Conservation (phyloP, 2,329 filamentous ascomycete species). For the Dothidotthia symphoricarpi region DNA sequence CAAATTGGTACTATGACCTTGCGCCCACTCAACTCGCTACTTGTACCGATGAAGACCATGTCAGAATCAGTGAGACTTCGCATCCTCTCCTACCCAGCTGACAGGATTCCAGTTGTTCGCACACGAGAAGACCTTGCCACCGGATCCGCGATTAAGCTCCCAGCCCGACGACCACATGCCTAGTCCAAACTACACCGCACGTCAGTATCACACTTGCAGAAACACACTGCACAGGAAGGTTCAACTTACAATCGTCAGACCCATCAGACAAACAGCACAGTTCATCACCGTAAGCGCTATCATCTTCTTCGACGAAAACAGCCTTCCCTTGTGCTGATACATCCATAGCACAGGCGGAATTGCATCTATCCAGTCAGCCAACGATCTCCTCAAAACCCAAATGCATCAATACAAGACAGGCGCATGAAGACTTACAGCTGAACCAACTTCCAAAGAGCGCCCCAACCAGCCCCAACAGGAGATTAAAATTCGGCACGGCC, state of each 20-base stretch:
- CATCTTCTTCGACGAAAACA: slow-evolving; percentile 44
- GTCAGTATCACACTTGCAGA: not conserved
- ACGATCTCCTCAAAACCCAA: not conserved
- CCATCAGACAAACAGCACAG: slow-evolving; percentile 40
- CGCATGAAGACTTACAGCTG: slow-evolving; percentile 48
- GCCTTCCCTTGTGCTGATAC: slow-evolving; percentile 48
- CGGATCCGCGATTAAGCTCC: slow-evolving; percentile 22
- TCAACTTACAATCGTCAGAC: slow-evolving; percentile 28
- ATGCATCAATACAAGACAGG: too few relatives aligned
- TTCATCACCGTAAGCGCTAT: slow-evolving; percentile 49
- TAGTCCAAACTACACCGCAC: slow-evolving; percentile 20
- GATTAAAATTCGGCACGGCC: slow-evolving; percentile 67
- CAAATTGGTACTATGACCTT: too few relatives aligned
- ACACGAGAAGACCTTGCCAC: slow-evolving; percentile 32
- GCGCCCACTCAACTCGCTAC: too few relatives aligned
- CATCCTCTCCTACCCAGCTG: slow-evolving; percentile 2
- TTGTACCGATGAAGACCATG: too few relatives aligned
- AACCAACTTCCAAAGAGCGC: slow-evolving; percentile 68
- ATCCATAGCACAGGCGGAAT: slow-evolving; percentile 50
- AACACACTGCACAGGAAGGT: not conserved
- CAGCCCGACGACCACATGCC: slow-evolving; percentile 32
- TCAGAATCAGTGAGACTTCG: too few relatives aligned
- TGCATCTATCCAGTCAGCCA: slow-evolving; percentile 30
- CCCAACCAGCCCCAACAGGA: slow-evolving; percentile 61
- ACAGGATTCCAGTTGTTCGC: slow-evolving; percentile 30